phyloP scores from a whole-genome alignment of 352 stramenopile species.

The Thalassiosira hispida region DNA sequence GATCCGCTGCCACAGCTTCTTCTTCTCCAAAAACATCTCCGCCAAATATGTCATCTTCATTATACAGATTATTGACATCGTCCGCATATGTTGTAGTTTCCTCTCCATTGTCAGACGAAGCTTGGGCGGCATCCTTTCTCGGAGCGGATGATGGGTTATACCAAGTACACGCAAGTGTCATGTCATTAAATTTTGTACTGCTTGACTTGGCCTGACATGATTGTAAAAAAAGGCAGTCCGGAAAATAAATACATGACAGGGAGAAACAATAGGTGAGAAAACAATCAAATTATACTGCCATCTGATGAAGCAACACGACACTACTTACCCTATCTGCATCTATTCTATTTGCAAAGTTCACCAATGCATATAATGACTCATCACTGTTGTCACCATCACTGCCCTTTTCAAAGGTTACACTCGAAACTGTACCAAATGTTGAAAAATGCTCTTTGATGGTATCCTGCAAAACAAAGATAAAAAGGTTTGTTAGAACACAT shows the following conservation, averaged over 20 bases:
- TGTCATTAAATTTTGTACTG: slow-evolving; percentile 25
- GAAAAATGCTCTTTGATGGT: slow-evolving; percentile 41
- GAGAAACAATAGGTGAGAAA: background rate
- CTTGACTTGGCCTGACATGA: slow-evolving; percentile 21
- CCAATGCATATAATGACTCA: slow-evolving; percentile 15
- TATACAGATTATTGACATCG: slow-evolving; percentile 1
- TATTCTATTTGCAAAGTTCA: slow-evolving; percentile 30
- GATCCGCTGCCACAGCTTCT: background rate
- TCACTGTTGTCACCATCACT: background rate
- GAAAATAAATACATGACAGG: background rate
- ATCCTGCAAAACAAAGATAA: slow-evolving; percentile 3
- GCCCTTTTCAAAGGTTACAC: slow-evolving; percentile 22
- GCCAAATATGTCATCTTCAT: background rate
- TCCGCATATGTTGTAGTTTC: background rate
- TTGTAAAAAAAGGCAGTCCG: background rate
- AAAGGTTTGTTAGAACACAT: background rate
- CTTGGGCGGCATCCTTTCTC: background rate
- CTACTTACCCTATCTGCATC: slow-evolving; percentile 37
- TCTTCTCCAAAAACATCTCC: slow-evolving; percentile 8
- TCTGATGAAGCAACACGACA: no score
- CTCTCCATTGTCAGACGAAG: background rate
- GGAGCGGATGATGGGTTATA: slow-evolving; percentile 10
- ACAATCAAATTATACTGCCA: no score
- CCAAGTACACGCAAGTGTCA: slow-evolving; percentile 29
- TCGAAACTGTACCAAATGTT: slow-evolving; percentile 20